Percentiles rank a stretch among this genome's conserved stretches.
Conservation (phyloP, 805 yeast species). For the Zygosaccharomyces rouxii region DNA sequence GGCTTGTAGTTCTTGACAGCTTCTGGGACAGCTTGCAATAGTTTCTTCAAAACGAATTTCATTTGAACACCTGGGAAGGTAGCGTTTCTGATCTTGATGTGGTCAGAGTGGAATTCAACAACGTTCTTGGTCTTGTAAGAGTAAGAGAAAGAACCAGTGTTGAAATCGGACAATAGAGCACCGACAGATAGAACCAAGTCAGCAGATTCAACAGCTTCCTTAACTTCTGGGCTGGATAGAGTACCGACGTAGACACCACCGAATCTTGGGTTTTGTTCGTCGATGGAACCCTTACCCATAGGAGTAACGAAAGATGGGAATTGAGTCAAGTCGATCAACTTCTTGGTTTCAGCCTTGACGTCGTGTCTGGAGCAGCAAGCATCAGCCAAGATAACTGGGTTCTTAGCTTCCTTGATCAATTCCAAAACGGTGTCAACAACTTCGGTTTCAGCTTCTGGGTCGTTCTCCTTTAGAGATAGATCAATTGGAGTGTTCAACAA, state of each 20-base stretch:
- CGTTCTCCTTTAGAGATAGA: conserved; percentile 53
- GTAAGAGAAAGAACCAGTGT: conserved; percentile 83
- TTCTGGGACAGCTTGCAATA: conserved; percentile 38
- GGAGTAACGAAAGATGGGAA: conserved; percentile 85
- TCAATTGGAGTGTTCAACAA: conserved; percentile 63
- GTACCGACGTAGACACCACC: conserved; percentile 86
- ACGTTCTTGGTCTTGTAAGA: conserved; percentile 69
- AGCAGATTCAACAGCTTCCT: conserved; percentile 64
- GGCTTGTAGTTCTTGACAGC: conserved; percentile 45
- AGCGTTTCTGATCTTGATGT: conserved; percentile 65
- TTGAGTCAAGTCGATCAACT: conserved; percentile 61
- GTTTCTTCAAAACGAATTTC: conserved; percentile 49
- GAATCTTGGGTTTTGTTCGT: conserved; percentile 67
- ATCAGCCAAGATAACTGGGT: conserved; percentile 76
- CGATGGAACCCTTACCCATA: conserved; percentile 80
- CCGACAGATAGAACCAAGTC: conserved; percentile 78
- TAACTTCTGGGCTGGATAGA: conserved; percentile 68
- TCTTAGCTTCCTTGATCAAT: conserved; percentile 52
- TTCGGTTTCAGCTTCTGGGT: conserved; percentile 57
- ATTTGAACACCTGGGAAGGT: conserved; percentile 69
- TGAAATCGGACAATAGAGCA: conserved; percentile 80
- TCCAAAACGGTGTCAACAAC: conserved; percentile 50
- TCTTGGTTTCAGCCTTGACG: conserved; percentile 57
- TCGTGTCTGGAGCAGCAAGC: conserved; percentile 83
- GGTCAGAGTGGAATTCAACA: conserved; percentile 75